These are phyloP conservation scores for Microstegium vimineum DNA, from an alignment of 176 grass and related monocot species.

Conservation along the genomic window DNA sequence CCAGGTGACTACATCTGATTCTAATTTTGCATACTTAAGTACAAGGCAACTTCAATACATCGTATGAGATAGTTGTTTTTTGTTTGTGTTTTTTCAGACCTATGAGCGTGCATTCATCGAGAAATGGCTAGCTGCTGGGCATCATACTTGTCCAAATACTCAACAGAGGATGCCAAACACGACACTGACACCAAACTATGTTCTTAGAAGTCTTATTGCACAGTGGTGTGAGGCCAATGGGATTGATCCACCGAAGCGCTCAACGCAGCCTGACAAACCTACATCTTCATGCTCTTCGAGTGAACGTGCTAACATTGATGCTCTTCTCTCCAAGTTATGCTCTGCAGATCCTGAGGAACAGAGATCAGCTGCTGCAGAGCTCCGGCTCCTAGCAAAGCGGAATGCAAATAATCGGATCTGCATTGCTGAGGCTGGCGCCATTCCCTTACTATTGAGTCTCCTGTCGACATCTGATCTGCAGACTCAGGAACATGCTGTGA, in stretches of 20 bases:
- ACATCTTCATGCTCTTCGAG: conserved; percentile 35
- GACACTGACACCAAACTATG: conserved; percentile 77
- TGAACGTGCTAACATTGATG: conserved; percentile 68
- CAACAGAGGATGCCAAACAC: conserved; percentile 72
- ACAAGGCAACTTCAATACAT: neutral
- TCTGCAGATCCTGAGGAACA: conserved; percentile 57
- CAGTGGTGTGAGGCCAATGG: conserved; percentile 83
- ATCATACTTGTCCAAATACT: conserved; percentile 76
- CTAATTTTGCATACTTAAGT: neutral
- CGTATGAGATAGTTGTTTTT: conserved; percentile 1
- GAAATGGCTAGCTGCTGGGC: conserved; percentile 70
- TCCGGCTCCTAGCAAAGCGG: conserved; percentile 79
- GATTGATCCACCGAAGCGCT: conserved; percentile 68
- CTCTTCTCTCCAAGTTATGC: conserved; percentile 60
- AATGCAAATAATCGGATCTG: conserved; percentile 75
- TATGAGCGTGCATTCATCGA: conserved; percentile 75
- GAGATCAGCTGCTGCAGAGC: conserved; percentile 66
- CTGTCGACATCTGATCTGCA: conserved; percentile 50
- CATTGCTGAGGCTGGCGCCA: conserved; percentile 85
- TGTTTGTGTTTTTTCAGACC: conserved; percentile 49
- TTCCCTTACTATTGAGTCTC: conserved; percentile 65
- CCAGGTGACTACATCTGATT: conserved; percentile 40
- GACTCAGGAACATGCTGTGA: conserved; percentile 93
- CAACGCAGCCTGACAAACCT: conserved; percentile 26
- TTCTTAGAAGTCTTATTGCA: conserved; percentile 74